Conservation (phyloP, 495 filamentous ascomycete species). For the Penicillium salamii region DNA sequence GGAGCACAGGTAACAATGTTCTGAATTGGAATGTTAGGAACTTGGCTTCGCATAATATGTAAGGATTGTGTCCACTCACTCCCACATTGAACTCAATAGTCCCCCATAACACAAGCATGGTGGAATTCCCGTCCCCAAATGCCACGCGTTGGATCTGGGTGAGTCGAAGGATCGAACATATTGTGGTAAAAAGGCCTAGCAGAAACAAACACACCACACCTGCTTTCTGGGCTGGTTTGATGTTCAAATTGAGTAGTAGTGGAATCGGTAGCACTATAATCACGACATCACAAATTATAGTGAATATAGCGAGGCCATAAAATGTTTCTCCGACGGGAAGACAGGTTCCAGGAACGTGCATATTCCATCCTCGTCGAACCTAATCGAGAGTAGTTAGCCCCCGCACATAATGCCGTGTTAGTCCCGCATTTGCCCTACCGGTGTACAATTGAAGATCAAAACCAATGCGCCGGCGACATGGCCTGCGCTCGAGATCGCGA, state of each 20-base stretch:
- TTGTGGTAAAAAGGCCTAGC: conserved; percentile 56
- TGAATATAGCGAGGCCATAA: conserved; percentile 51
- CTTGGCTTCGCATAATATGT: not conserved
- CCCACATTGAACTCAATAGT: conserved; percentile 59
- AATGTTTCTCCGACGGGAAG: conserved; percentile 50
- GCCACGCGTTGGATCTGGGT: conserved; percentile 53
- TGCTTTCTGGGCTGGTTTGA: conserved; percentile 48
- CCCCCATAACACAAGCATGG: conserved; percentile 57
- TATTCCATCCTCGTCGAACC: conserved; percentile 50
- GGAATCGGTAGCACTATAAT: conserved; percentile 55
- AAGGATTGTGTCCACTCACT: conserved; percentile 20
- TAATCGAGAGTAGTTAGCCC: conserved; percentile 9
- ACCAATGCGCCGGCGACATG: conserved; percentile 50
- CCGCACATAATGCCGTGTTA: not conserved
- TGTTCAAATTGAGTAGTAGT: conserved; percentile 49
- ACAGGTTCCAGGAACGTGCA: conserved; percentile 37
- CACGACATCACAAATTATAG: conserved; percentile 51
- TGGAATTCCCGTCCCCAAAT: conserved; percentile 52
- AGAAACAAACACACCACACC: conserved; percentile 54
- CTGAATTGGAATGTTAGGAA: conserved; percentile 13
- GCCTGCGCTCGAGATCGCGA: conserved; percentile 38
- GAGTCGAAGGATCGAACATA: conserved; percentile 55
- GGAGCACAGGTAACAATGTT: conserved; percentile 48
- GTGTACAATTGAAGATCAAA: conserved; percentile 52
- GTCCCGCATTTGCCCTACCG: conserved; percentile 26